Conservation (phyloP, 2,329 filamentous ascomycete genomes). For the Colletotrichum noveboracense region DNA sequence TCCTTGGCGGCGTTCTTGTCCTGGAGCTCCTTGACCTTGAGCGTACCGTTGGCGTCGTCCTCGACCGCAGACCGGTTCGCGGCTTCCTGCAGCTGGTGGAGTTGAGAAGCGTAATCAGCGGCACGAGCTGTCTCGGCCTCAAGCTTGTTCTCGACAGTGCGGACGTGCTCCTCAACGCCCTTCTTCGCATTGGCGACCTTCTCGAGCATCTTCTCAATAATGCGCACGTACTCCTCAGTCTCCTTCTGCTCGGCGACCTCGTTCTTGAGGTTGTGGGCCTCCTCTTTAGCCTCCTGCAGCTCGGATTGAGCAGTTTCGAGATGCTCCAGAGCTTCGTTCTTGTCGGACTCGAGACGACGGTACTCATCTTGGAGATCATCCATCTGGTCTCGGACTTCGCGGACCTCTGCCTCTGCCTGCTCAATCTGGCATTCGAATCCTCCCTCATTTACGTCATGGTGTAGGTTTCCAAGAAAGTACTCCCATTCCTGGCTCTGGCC, state of each 20-base stretch:
- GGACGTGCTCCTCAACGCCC: too few relatives aligned
- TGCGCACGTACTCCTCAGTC: neutral
- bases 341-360: neutral
- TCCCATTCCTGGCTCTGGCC: neutral
- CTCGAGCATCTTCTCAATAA: neutral
- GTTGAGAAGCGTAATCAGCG: neutral
- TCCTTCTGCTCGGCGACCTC: neutral
- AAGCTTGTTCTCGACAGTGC: neutral
- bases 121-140: constrained; percentile 31
- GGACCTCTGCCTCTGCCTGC: neutral
- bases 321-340: too few relatives aligned
- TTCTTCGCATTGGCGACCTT: neutral
- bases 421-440: too few relatives aligned
- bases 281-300: neutral
- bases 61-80: neutral
- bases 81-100: neutral
- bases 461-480: neutral
- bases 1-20: neutral
- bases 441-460: too few relatives aligned
- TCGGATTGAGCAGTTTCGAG: neutral
- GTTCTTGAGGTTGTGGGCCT: neutral
- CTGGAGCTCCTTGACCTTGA: constrained; percentile 32
- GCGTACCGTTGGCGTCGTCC: neutral
- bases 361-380: neutral
- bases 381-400: neutral